Evolutionary conservation across 2,329 filamentous ascomycete species (phyloP).

Genomic region (Neurospora crassa): DNA sequence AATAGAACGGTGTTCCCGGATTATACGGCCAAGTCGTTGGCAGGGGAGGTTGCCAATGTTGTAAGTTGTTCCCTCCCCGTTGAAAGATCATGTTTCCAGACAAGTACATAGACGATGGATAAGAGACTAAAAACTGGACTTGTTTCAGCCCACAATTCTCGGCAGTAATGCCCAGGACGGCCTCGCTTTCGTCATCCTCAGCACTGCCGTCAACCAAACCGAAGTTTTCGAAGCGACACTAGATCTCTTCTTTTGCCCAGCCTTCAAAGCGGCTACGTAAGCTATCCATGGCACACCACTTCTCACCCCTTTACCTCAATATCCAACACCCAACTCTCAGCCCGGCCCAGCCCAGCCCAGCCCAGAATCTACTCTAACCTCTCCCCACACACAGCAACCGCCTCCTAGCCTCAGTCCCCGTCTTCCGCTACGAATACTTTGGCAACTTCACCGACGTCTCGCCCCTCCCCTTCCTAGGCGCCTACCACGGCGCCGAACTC

Average conservation of each 20-base stretch:
- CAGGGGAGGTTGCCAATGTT: conserved; percentile 19
- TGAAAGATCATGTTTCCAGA: neutral
- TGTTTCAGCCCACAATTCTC: conserved; percentile 13
- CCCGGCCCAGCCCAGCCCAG: neutral
- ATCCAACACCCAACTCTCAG: neutral
- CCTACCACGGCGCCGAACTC: conserved; percentile 23
- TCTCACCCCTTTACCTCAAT: neutral
- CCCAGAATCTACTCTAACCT: neutral
- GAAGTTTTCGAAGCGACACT: conserved; percentile 7
- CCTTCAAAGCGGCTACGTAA: conserved; percentile 10
- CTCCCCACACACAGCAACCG: conserved; percentile 2
- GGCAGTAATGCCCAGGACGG: conserved; percentile 20
- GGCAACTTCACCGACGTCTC: conserved; percentile 23
- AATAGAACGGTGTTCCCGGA: conserved; percentile 24
- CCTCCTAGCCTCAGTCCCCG: conserved; percentile 8
- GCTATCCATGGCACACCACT: neutral
- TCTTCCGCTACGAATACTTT: conserved; percentile 20
- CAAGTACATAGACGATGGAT: neutral
- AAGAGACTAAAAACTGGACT: neutral
- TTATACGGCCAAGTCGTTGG: conserved; percentile 21
- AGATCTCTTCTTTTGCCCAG: conserved; percentile 18
- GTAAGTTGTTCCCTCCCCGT: conserved; percentile 4
- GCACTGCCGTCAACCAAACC: conserved; percentile 9
- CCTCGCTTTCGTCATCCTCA: conserved; percentile 13
- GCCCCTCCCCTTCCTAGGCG: conserved; percentile 19